Conservation (phyloP, 2,329 filamentous ascomycete genomes). For the Teratosphaeria destructans region DNA sequence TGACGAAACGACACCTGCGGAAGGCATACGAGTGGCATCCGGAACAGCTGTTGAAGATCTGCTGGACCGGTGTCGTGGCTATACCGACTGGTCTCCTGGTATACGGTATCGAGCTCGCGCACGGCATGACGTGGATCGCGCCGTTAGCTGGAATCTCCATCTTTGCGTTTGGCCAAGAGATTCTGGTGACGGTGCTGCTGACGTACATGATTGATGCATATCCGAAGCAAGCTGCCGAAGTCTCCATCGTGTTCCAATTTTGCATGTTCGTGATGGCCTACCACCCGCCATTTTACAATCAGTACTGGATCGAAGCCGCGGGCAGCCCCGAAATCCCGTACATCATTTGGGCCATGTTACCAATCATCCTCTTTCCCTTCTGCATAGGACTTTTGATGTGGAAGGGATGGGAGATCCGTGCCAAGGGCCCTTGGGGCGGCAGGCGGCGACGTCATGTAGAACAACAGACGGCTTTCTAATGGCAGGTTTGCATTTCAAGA, state of each 20-base stretch:
- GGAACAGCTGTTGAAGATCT: not conserved
- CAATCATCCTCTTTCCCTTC: not conserved
- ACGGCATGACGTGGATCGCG: not conserved
- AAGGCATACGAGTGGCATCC: not conserved
- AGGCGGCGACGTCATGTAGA: not conserved
- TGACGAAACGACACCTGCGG: not conserved
- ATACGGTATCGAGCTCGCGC: not conserved
- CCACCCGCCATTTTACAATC: not conserved
- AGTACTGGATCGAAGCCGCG: not conserved
- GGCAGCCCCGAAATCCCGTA: not conserved
- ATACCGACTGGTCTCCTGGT: not conserved
- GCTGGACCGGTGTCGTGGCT: not conserved
- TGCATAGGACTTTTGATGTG: not conserved
- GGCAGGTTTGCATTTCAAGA: not conserved
- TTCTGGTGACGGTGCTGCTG: not conserved
- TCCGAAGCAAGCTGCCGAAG: not conserved
- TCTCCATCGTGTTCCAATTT: not conserved
- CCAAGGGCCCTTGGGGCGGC: not conserved
- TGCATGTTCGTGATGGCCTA: not conserved
- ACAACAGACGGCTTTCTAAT: not conserved
- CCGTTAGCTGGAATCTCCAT: not conserved
- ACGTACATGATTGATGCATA: conserved; percentile 1
- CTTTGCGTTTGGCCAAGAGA: not conserved
- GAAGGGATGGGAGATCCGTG: not conserved
- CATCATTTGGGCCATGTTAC: not conserved